Percentiles rank a stretch among this genome's conserved stretches.
These are phyloP conservation scores for Pseudocercospora musae DNA, from an alignment of 2,329 filamentous ascomycete species.

Conservation along the genomic window DNA sequence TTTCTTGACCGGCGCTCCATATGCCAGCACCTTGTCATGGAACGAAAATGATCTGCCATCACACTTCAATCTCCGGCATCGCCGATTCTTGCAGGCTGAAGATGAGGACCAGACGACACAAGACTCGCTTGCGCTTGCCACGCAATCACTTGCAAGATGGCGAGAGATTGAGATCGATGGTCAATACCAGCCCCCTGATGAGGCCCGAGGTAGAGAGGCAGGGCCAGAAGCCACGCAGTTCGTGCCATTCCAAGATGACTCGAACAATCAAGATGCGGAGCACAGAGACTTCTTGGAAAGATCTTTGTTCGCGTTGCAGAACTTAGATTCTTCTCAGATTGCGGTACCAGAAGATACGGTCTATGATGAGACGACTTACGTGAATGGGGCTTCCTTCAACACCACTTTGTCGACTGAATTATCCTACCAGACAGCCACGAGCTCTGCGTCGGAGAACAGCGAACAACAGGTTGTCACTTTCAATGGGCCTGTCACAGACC, in stretches of 20 bases:
- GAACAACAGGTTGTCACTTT: constrained; percentile 34
- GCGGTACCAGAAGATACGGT: constrained; percentile 24
- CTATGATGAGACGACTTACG: constrained; percentile 35
- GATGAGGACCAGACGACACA: constrained; percentile 9
- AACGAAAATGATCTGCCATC: constrained; percentile 35
- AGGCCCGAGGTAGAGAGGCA: background rate
- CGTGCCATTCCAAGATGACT: constrained; percentile 26
- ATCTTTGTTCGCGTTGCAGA: constrained; percentile 68
- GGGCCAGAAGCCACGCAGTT: constrained; percentile 23
- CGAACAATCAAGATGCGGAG: constrained; percentile 20
- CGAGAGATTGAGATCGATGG: constrained; percentile 20
- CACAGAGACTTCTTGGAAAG: constrained; percentile 70
- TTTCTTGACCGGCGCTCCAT: constrained; percentile 62
- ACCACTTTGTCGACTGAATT: constrained; percentile 26
- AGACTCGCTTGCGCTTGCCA: background rate
- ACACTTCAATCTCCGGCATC: constrained; percentile 44
- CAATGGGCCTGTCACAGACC: constrained; percentile 55
- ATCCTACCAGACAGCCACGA: constrained; percentile 26
- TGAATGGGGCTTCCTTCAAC: constrained; percentile 39
- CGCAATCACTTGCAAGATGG: constrained; percentile 25
- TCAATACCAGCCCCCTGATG: background rate
- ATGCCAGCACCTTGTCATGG: constrained; percentile 54
- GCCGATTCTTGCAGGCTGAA: constrained; percentile 20
- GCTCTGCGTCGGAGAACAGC: constrained; percentile 5
- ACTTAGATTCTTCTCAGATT: constrained; percentile 61